Evolutionary conservation across 768 basidiomycete species (phyloP).

Genomic region (Termitomyces sp.): DNA sequence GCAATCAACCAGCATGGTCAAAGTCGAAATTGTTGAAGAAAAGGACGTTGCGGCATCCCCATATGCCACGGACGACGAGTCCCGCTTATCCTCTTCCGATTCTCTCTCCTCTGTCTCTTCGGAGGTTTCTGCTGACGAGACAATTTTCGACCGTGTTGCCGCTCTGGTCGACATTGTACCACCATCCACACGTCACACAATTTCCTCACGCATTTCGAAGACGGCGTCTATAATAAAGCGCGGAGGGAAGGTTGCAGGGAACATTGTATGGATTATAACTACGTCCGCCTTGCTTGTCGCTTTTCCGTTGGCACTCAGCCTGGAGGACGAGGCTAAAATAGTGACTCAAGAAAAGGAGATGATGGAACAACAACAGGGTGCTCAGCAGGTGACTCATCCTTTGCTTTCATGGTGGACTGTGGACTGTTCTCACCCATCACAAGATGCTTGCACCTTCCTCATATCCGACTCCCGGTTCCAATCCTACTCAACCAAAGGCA

Average conservation of each 20-base stretch:
- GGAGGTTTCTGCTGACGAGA: constrained; percentile 68
- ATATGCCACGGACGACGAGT: constrained; percentile 71
- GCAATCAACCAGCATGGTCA: constrained; percentile 69
- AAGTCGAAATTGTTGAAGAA: constrained; percentile 84
- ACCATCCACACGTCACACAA: constrained; percentile 77
- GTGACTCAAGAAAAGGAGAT: constrained; percentile 93
- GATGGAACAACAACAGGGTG: constrained; percentile 88
- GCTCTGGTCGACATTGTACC: constrained; percentile 97
- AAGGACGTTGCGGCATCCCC: constrained; percentile 68
- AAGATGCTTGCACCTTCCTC: constrained; percentile 74
- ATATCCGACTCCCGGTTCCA: constrained; percentile 38
- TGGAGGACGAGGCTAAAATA: constrained; percentile 96
- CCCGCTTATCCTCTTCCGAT: constrained; percentile 61
- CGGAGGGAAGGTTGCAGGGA: constrained; percentile 71
- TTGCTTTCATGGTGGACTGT: constrained; percentile 5
- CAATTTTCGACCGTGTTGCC: constrained; percentile 78
- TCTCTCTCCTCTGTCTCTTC: constrained; percentile 82
- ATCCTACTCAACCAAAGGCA: constrained; percentile 42
- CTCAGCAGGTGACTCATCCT: constrained; percentile 65
- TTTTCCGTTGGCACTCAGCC: constrained; percentile 83
- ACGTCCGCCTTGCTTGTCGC: constrained; percentile 93
- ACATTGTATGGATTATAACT: constrained; percentile 90
- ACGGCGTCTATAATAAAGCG: constrained; percentile 63
- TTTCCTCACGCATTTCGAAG: constrained; percentile 54
- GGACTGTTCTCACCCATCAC: constrained; percentile 11